phyloP scores from a whole-genome alignment of 2,329 filamentous ascomycete genomes.

The Aspergillus sp. region DNA sequence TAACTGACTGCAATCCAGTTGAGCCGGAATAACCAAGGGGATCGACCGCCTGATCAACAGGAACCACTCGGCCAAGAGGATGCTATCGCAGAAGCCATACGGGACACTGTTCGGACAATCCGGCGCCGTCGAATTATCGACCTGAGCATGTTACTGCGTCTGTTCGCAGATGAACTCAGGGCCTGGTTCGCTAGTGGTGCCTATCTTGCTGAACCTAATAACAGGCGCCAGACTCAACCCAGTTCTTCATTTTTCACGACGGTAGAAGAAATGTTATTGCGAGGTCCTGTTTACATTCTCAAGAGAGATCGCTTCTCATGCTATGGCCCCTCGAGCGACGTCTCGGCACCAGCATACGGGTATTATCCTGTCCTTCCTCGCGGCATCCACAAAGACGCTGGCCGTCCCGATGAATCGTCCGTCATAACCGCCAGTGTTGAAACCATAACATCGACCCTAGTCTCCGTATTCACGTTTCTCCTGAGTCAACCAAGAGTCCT shows the following conservation, averaged over 20 bases:
- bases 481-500: not conserved
- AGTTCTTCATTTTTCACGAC: not conserved
- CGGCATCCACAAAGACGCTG: not conserved
- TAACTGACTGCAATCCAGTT: not conserved
- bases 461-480: conserved; percentile 10
- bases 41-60: not conserved
- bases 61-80: conserved; percentile 9
- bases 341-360: not conserved
- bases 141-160: conserved; percentile 2
- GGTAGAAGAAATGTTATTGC: conserved; percentile 4
- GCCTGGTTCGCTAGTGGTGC: not conserved
- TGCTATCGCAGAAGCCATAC: conserved; percentile 4
- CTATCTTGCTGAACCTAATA: not conserved
- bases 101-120: conserved; percentile 11
- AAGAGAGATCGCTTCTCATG: conserved; percentile 7
- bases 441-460: conserved; percentile 6
- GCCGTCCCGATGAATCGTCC: too few species aligned
- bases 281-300: conserved; percentile 2
- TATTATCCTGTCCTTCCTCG: not conserved
- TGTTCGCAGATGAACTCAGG: conserved; percentile 12
- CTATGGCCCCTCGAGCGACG: not conserved
- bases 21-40: not conserved
- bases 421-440: not conserved
- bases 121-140: conserved; percentile 5
- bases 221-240: not conserved